Base-by-base conservation (phyloP, 306 rosid genomes). In the Castanea crenata region DNA sequence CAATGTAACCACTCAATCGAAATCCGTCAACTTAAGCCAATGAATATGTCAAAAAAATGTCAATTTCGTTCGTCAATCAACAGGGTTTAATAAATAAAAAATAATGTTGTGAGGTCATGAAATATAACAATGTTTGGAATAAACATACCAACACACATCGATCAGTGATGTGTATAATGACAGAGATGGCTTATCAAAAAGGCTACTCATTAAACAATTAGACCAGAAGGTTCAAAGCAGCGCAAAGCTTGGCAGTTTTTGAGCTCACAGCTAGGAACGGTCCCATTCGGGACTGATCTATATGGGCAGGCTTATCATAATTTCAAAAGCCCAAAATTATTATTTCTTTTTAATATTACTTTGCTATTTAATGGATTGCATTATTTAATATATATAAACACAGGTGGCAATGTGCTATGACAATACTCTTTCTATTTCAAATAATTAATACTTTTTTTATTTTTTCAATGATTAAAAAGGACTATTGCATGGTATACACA, bases 251-350 rank as follows among this genome's bases (percentile, higher is more conserved):
- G 29, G 32, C 31, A 27, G 14, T 59, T 59, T 58, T 59, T 8
- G 27, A 62, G 35, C 35, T 25, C 19, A 29, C 15, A 62, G 3
- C 38, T 15, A n/a, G 10, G 58, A 20, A 74, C 27, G 70, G 52
- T 20, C 8, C 27, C 64, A 69, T 76, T 29, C 51, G 73, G 73
- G 19, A 29, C 23, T 25, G 56, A 44, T 61, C 57, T 38, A 75
- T 29, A 46, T 27, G 54, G 76, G 23, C 85, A 54, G 76, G 70
- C 81, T 63, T 54, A 71, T 71, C 62, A 41, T 77, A 61, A 65
- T 9, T 55, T 67, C 62, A 51, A 20, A 29, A 2, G 67, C 52
- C 16, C 27, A 0, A 44, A 64, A 64, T 64, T 64, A 64, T 64
- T 29, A 5, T 2, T 9, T 5, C 1, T 62, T 25, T 20, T 10